Conservation (phyloP, 225 moss, liverwort and hornwort species). For the Pleurozium schreberi region DNA sequence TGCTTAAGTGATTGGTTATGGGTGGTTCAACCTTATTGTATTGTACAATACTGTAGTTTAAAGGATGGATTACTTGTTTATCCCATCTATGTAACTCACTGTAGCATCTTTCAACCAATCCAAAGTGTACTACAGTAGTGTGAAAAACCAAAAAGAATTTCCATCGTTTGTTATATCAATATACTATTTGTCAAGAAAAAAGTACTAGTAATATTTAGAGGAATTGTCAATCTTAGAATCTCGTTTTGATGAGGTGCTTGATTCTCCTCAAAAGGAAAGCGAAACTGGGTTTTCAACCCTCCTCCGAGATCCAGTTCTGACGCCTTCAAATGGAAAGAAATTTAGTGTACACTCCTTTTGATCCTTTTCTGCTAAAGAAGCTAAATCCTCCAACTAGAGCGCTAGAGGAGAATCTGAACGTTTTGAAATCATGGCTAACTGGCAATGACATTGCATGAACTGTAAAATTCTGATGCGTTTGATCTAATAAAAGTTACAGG, state of each 20-base stretch:
- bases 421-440: background rate
- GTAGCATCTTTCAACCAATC: background rate
- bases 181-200: background rate
- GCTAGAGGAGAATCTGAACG: background rate
- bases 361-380: background rate
- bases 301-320: background rate
- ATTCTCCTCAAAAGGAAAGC: background rate
- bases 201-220: background rate
- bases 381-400: background rate
- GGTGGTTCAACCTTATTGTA: no score
- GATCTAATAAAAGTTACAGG: background rate
- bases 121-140: background rate
- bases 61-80: no score
- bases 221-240: background rate
- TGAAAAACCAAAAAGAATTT: background rate
- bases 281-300: background rate
- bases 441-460: background rate
- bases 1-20: no score
- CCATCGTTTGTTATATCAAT: background rate
- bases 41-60: no score
- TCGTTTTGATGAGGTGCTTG: background rate
- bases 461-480: background rate
- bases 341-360: background rate
- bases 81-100: no score
- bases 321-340: background rate